These are phyloP conservation scores for Zygosaccharomyces pseudorouxii DNA, from an alignment of 805 yeast species.

Conservation along the genomic window DNA sequence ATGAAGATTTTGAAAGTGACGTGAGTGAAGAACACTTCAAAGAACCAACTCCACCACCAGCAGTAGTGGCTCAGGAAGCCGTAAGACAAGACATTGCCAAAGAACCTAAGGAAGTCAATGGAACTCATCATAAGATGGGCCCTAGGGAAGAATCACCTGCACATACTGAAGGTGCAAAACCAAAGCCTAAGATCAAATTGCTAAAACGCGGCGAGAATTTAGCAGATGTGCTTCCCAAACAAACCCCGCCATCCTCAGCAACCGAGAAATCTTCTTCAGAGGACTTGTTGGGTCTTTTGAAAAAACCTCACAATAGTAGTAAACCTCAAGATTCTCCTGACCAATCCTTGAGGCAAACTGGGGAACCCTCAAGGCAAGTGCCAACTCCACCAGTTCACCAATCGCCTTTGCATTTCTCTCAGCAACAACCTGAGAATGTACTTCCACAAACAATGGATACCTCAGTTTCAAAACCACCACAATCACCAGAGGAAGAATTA, in stretches of 20 bases:
- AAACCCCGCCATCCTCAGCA: background rate
- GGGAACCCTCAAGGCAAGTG: background rate
- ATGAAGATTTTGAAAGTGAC: slow-evolving; percentile 31
- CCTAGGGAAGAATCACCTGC: slow-evolving; percentile 7
- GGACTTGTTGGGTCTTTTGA: slow-evolving; percentile 7
- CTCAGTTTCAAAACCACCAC: background rate
- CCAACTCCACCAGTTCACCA: background rate
- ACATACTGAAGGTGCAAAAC: slow-evolving; percentile 8
- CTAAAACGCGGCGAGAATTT: slow-evolving; percentile 38
- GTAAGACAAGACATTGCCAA: slow-evolving; percentile 18
- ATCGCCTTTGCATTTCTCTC: background rate
- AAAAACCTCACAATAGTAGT: slow-evolving; percentile 4
- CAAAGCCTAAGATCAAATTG: slow-evolving; percentile 34
- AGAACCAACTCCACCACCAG: slow-evolving; percentile 7
- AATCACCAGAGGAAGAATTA: slow-evolving; percentile 15
- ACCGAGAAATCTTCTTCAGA: slow-evolving; percentile 6
- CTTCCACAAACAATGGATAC: background rate
- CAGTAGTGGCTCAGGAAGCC: slow-evolving; percentile 4
- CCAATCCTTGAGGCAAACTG: background rate
- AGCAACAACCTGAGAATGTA: background rate
- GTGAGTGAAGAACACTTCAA: slow-evolving; percentile 20
- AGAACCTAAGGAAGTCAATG: slow-evolving; percentile 20
- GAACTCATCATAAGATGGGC: slow-evolving; percentile 6
- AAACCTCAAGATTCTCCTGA: slow-evolving; percentile 1
- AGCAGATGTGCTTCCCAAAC: slow-evolving; percentile 15